These are phyloP conservation scores for Wilhelminamyces savonicus DNA, from an alignment of 805 yeast genomes.

Conservation along the genomic window DNA sequence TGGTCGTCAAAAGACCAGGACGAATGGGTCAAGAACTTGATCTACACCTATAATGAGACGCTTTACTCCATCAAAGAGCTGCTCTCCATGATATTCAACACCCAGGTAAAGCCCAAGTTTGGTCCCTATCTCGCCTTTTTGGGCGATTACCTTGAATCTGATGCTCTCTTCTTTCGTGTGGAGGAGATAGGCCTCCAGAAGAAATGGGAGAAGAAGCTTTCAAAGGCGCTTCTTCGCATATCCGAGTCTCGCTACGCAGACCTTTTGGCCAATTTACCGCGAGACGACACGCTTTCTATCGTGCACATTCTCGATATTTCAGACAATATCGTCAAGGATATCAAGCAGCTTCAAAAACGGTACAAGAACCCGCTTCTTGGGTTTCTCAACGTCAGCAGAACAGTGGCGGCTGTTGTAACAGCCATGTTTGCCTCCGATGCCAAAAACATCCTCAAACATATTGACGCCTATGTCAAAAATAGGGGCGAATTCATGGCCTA, in stretches of 20 bases:
- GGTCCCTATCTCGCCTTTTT: constrained; percentile 46
- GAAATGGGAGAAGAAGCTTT: constrained; percentile 39
- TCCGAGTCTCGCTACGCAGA: constrained; percentile 35
- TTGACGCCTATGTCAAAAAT: constrained; percentile 33
- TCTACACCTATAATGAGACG: constrained; percentile 39
- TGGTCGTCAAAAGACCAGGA: constrained; percentile 42
- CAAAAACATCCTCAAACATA: constrained; percentile 43
- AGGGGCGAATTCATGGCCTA: constrained; percentile 34
- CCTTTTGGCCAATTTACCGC: constrained; percentile 45
- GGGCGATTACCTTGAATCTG: constrained; percentile 45
- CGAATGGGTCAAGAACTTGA: constrained; percentile 43
- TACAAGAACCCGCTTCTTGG: constrained; percentile 61
- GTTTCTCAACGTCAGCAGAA: constrained; percentile 44
- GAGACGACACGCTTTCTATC: constrained; percentile 46
- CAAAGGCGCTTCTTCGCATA: constrained; percentile 27
- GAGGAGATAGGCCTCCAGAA: constrained; percentile 31
- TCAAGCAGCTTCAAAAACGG: constrained; percentile 48
- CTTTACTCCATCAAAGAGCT: constrained; percentile 40
- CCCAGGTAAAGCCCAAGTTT: constrained; percentile 48
- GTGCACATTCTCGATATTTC: constrained; percentile 53
- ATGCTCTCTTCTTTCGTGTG: constrained; percentile 33
- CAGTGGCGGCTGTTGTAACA: constrained; percentile 43
- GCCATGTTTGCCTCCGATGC: constrained; percentile 51
- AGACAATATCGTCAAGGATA: constrained; percentile 43
- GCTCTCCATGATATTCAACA: constrained; percentile 35